Percentiles rank a stretch among this genome's conserved stretches.
phyloP scores from a whole-genome alignment of 371 early-diverging fungal genomes.

The Coemansia sp. region DNA sequence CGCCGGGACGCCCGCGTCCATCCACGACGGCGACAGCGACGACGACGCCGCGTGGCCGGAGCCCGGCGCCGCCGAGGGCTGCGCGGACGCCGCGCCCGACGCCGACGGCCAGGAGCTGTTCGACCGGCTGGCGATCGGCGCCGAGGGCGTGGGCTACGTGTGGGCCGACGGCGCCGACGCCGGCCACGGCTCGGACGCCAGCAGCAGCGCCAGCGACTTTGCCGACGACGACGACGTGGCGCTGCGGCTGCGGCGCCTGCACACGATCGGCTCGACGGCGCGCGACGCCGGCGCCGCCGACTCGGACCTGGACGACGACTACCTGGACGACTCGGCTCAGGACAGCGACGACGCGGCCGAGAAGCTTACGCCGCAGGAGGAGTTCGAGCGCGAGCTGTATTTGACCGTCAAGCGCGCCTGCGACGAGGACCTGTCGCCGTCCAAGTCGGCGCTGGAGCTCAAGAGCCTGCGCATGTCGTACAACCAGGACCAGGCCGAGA shows the following conservation, averaged over 20 bases:
- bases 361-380: constrained; percentile 48
- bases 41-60: constrained; percentile 4
- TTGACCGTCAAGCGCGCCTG: constrained; percentile 81
- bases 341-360: constrained; percentile 3
- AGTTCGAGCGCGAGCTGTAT: constrained; percentile 75
- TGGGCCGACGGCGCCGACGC: constrained; percentile 5
- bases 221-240: constrained; percentile 40
- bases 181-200: constrained; percentile 28
- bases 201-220: not conserved
- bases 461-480: constrained; percentile 89
- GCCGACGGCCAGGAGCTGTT: constrained; percentile 12
- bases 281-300: constrained; percentile 16
- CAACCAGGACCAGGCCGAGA: constrained; percentile 77
- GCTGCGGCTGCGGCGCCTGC: constrained; percentile 48
- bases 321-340: constrained; percentile 4
- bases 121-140: constrained; percentile 12
- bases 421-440: constrained; percentile 71
- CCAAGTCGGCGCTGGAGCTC: constrained; percentile 81
- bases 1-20: constrained; percentile 13
- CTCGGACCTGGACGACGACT: constrained; percentile 31
- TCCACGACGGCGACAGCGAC: constrained; percentile 10
- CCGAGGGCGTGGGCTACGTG: constrained; percentile 33
- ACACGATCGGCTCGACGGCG: constrained; percentile 24
- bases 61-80: not conserved
- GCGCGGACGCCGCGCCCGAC: not conserved